phyloP scores from a whole-genome alignment of 768 basidiomycete species.

The Termitomyces sp. region DNA sequence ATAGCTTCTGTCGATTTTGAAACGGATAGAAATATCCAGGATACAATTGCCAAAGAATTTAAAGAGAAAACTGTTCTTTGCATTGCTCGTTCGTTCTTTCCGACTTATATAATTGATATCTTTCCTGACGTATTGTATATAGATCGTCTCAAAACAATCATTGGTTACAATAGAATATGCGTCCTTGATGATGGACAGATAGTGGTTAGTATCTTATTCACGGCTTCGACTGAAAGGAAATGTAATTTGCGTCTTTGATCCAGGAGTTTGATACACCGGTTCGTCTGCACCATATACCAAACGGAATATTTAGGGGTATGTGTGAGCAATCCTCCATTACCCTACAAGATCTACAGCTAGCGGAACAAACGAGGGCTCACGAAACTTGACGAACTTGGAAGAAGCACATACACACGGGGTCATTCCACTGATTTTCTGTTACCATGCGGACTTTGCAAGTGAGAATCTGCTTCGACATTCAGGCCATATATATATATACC shows the following conservation, averaged over 20 bases:
- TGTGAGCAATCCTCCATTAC: slow-evolving; percentile 78
- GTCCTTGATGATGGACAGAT: slow-evolving; percentile 81
- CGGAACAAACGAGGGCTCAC: slow-evolving; percentile 21
- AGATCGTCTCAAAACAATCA: slow-evolving; percentile 86
- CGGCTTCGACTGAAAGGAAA: not conserved
- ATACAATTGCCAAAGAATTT: slow-evolving; percentile 84
- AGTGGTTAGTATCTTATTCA: slow-evolving; percentile 38
- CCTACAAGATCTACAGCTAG: slow-evolving; percentile 57
- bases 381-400: not conserved
- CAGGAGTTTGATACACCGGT: slow-evolving; percentile 82
- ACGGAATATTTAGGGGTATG: slow-evolving; percentile 82
- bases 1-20: slow-evolving; percentile 83
- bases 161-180: slow-evolving; percentile 83
- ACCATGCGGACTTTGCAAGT: not conserved
- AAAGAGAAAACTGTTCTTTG: slow-evolving; percentile 79
- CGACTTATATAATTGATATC: not conserved
- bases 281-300: slow-evolving; percentile 47
- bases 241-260: not conserved
- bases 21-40: slow-evolving; percentile 87
- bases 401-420: not conserved
- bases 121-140: slow-evolving; percentile 2
- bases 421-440: not conserved
- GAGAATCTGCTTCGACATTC: not conserved
- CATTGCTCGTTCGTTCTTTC: slow-evolving; percentile 67
- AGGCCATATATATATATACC: not conserved